These are phyloP conservation scores for Fusarium sp. DNA, from an alignment of 2,329 filamentous ascomycete genomes.

Conservation along the genomic window DNA sequence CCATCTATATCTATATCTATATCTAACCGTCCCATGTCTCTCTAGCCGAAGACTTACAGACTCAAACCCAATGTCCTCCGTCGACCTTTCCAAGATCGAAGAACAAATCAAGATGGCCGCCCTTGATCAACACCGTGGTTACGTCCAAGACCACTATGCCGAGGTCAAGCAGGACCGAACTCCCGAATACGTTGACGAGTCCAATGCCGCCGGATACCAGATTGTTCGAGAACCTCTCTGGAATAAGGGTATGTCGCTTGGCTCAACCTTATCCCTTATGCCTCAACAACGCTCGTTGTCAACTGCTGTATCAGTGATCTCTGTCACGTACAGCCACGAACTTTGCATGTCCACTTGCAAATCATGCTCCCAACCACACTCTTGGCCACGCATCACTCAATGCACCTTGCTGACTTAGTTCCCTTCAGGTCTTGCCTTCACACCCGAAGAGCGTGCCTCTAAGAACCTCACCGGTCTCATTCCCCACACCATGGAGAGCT, in stretches of 20 bases:
- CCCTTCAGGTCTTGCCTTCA: conserved; percentile 68
- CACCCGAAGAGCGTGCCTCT: conserved; percentile 69
- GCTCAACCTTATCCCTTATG: conserved; percentile 3
- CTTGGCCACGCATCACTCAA: background rate
- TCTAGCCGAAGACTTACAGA: conserved; percentile 63
- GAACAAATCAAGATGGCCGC: conserved; percentile 69
- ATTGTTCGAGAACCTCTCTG: conserved; percentile 70
- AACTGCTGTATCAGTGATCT: conserved; percentile 19
- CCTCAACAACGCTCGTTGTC: conserved; percentile 27
- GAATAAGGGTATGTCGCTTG: conserved; percentile 68
- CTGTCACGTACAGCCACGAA: conserved; percentile 8
- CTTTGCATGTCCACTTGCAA: background rate
- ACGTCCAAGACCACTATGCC: conserved; percentile 65
- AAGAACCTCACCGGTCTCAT: conserved; percentile 75
- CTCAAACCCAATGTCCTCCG: conserved; percentile 66
- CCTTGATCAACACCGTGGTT: conserved; percentile 70
- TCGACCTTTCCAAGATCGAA: conserved; percentile 68
- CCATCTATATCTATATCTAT: conserved; percentile 53
- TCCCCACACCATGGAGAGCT: conserved; percentile 71
- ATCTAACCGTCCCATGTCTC: conserved; percentile 62
- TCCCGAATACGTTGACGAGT: conserved; percentile 65
- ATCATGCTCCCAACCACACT: background rate
- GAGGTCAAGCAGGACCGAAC: conserved; percentile 65
- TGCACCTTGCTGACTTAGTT: conserved; percentile 23
- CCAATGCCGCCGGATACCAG: conserved; percentile 68